These are phyloP conservation scores for Russula vinacea DNA, from an alignment of 768 basidiomycete species.

Conservation along the genomic window DNA sequence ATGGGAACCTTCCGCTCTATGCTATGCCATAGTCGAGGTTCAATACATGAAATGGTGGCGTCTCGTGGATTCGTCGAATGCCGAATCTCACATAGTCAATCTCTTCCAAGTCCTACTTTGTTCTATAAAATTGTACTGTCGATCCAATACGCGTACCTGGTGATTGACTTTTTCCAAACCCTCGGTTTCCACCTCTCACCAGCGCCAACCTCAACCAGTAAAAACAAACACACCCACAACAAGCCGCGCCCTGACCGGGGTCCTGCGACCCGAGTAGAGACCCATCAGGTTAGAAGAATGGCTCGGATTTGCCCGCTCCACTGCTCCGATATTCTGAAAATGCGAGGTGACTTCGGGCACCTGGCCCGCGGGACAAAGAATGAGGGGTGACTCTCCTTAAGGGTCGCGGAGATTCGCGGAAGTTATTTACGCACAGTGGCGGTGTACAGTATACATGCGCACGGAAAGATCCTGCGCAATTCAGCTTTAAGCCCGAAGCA, in stretches of 20 bases:
- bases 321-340: background rate
- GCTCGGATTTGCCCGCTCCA: background rate
- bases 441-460: background rate
- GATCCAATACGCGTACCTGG: slow-evolving; percentile 3
- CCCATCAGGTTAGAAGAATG: too few species aligned
- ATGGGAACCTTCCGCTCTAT: background rate
- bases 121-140: background rate
- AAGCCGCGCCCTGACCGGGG: background rate
- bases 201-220: background rate
- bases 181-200: background rate
- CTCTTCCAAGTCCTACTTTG: background rate
- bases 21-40: too few species aligned
- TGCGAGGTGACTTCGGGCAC: background rate
- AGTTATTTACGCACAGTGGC: background rate
- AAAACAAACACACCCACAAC: background rate
- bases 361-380: background rate
- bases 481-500: slow-evolving; percentile 10
- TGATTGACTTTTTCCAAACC: slow-evolving; percentile 10
- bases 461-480: background rate
- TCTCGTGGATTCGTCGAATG: slow-evolving; percentile 19
- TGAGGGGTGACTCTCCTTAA: background rate
- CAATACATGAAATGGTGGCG: slow-evolving; percentile 4
- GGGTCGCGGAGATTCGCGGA: too few species aligned
- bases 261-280: background rate
- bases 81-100: slow-evolving; percentile 22